Evolutionary conservation across 2,329 filamentous ascomycete species (phyloP), one percentile per base, ranked within the genome.

Genomic region (Cytospora schulzeri): DNA sequence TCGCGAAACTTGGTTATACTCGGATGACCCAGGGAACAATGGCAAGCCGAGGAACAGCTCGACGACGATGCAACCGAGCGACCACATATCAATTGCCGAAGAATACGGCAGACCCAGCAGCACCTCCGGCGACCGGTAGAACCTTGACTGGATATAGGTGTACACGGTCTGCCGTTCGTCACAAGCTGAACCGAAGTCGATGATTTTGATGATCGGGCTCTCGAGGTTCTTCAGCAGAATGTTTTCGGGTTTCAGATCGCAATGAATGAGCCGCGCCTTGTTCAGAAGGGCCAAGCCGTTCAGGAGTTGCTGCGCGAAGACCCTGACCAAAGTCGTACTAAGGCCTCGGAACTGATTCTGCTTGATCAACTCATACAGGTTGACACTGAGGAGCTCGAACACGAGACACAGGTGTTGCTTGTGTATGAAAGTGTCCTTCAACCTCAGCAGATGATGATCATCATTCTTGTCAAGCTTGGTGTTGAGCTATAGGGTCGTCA

Each of bases 81-180:
- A 99, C 95, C 95, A 99, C 94, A 99, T 99, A 74, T 99, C 95
- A 73, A 99, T 99, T 52, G 95, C 95, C 5, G 95, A 97, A 17
- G 95, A 98, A 76, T 99, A 99, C 66, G 95, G 95, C 56, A 99
- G 80, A 4, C 95, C 95, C n/a, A 99, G 82, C 45, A 99, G 79
- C 15, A 99, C 95, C 76, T 99, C 95, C 1, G 95, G 95, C 0
- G 95, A 99, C 68, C 95, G 89, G 78, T 99, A 99, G 78, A 99
- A 99, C 71, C 95, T 86, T 12, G 95, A 99, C 76, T 99, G 95
- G 67, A 99, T 99, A 76, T 99, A 99, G 7, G 95, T 99, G 77
- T 99, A 99, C 31, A 99, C 95, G 0, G 95, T 99, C 76, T 99
- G 95, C 58, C 95, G 89, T 79, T 99, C 95, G 76, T 99, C 95